phyloP scores from a whole-genome alignment of 768 basidiomycete genomes.

The Lactifluus subvellereus region DNA sequence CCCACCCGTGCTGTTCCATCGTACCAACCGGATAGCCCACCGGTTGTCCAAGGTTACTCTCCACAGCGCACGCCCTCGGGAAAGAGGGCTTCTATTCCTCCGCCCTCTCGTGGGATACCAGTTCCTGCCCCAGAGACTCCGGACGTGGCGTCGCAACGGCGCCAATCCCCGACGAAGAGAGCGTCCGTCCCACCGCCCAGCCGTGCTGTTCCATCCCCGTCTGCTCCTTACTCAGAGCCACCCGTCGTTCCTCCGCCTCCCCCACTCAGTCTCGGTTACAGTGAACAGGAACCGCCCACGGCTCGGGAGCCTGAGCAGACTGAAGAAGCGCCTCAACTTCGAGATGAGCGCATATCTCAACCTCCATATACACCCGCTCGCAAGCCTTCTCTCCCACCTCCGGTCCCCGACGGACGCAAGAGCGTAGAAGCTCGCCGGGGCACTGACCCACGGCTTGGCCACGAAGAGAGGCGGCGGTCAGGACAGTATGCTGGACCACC shows the following conservation, averaged over 20 bases:
- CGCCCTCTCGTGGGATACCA: constrained; percentile 9
- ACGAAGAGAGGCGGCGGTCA: constrained; percentile 11
- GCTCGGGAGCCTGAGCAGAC: constrained; percentile 12
- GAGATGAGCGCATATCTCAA: neutral
- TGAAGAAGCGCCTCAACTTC: neutral
- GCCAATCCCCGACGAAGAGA: constrained; percentile 12
- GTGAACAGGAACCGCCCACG: constrained; percentile 11
- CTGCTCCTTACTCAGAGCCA: neutral
- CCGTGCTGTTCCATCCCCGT: constrained; percentile 12
- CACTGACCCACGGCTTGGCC: constrained; percentile 2
- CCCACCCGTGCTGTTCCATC: constrained; percentile 16
- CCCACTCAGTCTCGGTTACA: neutral
- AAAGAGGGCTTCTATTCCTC: constrained; percentile 15
- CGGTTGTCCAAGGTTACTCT: neutral
- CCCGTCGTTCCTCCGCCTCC: constrained; percentile 4
- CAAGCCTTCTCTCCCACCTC: constrained; percentile 10
- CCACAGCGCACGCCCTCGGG: constrained; percentile 1
- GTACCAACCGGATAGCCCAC: neutral
- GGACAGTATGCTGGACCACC: neutral
- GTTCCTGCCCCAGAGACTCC: neutral
- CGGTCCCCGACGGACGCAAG: constrained; percentile 11
- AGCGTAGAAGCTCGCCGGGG: constrained; percentile 17
- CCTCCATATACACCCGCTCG: neutral
- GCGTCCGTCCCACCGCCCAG: constrained; percentile 17
- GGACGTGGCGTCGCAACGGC: constrained; percentile 8